phyloP scores from a whole-genome alignment of 2,329 filamentous ascomycete genomes.

The Fusarium pseudonygamai region DNA sequence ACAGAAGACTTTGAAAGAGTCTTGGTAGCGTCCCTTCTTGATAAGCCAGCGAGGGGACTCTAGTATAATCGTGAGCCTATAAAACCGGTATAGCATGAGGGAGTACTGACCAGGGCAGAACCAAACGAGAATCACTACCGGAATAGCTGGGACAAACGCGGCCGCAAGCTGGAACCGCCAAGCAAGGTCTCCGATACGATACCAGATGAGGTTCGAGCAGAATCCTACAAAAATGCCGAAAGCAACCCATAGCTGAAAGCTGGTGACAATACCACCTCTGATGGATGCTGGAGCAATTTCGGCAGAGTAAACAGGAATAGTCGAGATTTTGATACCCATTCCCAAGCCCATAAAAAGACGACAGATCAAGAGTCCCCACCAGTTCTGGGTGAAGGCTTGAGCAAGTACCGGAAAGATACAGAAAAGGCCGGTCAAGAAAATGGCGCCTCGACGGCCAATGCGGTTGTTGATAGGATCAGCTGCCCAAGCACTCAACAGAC shows the following conservation, averaged over 20 bases:
- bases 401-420: slow-evolving; percentile 65
- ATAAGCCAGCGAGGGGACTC: slow-evolving; percentile 73
- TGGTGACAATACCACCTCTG: slow-evolving; percentile 60
- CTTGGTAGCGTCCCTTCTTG: slow-evolving; percentile 63
- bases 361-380: slow-evolving; percentile 55
- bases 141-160: slow-evolving; percentile 70
- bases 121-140: slow-evolving; percentile 64
- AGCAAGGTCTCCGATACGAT: slow-evolving; percentile 62
- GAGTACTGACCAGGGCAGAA: slow-evolving; percentile 64
- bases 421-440: slow-evolving; percentile 66
- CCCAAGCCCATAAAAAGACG: slow-evolving; percentile 64
- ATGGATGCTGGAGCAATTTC: slow-evolving; percentile 60
- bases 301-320: slow-evolving; percentile 62
- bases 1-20: slow-evolving; percentile 65
- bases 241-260: slow-evolving; percentile 60
- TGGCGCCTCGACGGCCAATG: slow-evolving; percentile 47
- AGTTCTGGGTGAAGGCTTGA: slow-evolving; percentile 61
- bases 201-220: slow-evolving; percentile 70
- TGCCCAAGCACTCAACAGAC: slow-evolving; percentile 40
- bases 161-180: slow-evolving; percentile 72
- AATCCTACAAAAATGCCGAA: slow-evolving; percentile 72
- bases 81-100: fast-evolving
- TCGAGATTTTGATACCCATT: slow-evolving; percentile 62
- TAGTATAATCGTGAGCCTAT: not conserved
- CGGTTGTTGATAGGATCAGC: slow-evolving; percentile 51